Evolutionary conservation across 768 basidiomycete genomes (phyloP), one percentile per base, ranked within the genome.

Genomic region (Amanita phalloides): DNA sequence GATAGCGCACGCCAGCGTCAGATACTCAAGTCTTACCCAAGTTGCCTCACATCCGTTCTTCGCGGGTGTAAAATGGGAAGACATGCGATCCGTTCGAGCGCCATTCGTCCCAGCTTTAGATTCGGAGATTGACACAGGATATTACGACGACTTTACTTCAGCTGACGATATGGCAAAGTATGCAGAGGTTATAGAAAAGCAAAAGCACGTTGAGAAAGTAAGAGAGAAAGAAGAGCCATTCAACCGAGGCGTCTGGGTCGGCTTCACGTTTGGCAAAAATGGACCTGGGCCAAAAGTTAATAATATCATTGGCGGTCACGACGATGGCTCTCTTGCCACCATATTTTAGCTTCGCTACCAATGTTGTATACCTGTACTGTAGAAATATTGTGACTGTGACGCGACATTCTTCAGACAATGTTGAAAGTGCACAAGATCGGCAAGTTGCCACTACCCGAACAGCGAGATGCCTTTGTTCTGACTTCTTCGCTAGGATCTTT

Each of bases 121-220:
- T 61, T 88, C 86, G 7, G 96, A 98, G 61, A 76, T 90, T 53
- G 96, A 99, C 62, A 92, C 93, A 1, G 93, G 92, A 14, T 94
- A 94, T 67, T 94, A 92, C 68, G 90, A 93, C 59, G 90, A 92
- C 63, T 93, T 93, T 64, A 84, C 84, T 2, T 85, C 79, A 3
- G 70, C 77, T 3, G 90, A 94, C 53, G 95, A 98, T 62, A 97
- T 97, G 94, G 92, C 90, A 46, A 98, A 98, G 70, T 98, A 98
- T 62, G 91, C 94, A 9, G 95, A 99, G 66, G 96, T 99, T 6
- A 81, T 88, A 67, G 96, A 96, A 73, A 99, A 98, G 69, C 93
- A 97, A 69, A 73, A 70, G 61, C 94, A 97, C 63, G 94, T 99
- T 23, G 95, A 95, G 23, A 78, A 78, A 52, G 89, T 97, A 14